A percentile compares a stretch with the other conserved stretches of the same genome.
Conservation (phyloP, 257 asterid genomes). For the Solanum chilense region DNA sequence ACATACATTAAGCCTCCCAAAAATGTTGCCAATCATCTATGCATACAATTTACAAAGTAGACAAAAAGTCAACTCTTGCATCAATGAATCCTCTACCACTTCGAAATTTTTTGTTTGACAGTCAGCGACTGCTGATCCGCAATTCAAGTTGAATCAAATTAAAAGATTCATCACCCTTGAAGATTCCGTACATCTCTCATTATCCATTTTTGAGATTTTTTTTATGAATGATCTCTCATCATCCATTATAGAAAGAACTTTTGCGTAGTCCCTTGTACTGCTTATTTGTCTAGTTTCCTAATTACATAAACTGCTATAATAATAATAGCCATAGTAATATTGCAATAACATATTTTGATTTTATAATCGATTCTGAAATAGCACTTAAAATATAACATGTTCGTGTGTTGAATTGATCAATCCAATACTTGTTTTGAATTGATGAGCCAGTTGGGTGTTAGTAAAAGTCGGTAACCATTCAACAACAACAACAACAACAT, state of each 20-base stretch:
- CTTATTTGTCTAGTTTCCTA: background rate
- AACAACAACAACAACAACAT: background rate
- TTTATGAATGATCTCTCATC: background rate
- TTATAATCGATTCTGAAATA: background rate
- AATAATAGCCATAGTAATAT: background rate
- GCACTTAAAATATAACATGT: background rate
- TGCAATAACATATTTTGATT: background rate
- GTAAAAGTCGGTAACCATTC: background rate
- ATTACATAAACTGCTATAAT: background rate
- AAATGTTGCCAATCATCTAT: background rate
- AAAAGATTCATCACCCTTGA: background rate
- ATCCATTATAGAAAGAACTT: background rate
- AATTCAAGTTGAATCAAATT: background rate
- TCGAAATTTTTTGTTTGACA: background rate
- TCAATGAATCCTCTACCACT: background rate
- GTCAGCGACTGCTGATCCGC: background rate
- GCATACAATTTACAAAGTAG: background rate
- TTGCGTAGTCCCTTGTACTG: background rate
- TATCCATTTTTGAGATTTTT: background rate
- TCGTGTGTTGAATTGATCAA: background rate
- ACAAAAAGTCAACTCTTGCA: background rate
- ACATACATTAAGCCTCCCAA: background rate
- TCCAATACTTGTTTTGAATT: background rate
- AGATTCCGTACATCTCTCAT: background rate
- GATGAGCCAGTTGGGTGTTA: background rate